Evolutionary conservation across 2,329 filamentous ascomycete genomes (phyloP), one percentile per base, ranked within the genome.

Genomic region (Microdochium nivale): DNA sequence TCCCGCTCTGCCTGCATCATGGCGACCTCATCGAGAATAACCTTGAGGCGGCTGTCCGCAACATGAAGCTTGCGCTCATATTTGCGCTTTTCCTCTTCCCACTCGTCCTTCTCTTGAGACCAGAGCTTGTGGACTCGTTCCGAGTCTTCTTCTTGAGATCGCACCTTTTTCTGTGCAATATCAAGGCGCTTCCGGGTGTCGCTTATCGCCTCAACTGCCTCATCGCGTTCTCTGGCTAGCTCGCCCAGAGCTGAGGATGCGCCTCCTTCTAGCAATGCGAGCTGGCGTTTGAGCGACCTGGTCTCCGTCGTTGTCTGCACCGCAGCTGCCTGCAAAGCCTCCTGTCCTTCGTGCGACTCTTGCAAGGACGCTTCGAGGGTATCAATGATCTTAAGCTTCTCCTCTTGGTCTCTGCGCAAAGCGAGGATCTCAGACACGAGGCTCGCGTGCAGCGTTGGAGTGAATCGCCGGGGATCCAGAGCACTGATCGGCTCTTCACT

Each of bases 351-450:
- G 51, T 83, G 84, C 1, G 83, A 77, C 1, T 79, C 72, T 55
- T 95, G 84, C 32, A 99, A 72, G 25, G 78, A 83, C 1, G 78
- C 74, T 69, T 99, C 94, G 16, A 99, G 75, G 50, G 80, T 83
- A 64, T 96, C 91, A 51, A 99, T 96, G 50, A 90, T 79, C 60
- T 83, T 88, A 46, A 86, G 80, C 69, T 96, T 96, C 43, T 88
- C 89, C 64, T 99, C 94, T 55, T 97, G 82, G 57, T 99, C 94
- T 53, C 94, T 80, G 23, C 91, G 83, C 49, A 99, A 72, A 2
- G 84, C 83, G 37, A 99, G 74, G 56, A 99, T 99, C 67, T 99
- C 94, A 0, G 92, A 92, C 1, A 99, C 92, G 7, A 99, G 74
- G 49, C 89, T 96, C 9, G 94, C 94, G 67, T 97, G 94, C 11